Conservation (phyloP, 148 eudicot genomes). For the Gaultheria prostrata region DNA sequence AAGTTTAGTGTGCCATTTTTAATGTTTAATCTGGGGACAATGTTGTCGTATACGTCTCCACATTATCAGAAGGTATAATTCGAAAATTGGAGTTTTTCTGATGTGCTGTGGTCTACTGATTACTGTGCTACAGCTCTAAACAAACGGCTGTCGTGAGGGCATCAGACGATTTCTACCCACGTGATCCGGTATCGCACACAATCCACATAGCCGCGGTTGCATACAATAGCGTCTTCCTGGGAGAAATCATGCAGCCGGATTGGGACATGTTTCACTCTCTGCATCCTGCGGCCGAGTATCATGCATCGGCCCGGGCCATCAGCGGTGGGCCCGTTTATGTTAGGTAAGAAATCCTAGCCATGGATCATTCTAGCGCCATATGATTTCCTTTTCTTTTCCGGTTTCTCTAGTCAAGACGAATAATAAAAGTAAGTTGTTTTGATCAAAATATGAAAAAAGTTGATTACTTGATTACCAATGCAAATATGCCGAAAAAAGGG, state of each 20-base stretch:
- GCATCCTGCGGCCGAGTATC: conserved; percentile 85
- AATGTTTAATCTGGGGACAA: no score
- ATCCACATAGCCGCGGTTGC: conserved; percentile 89
- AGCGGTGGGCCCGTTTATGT: conserved; percentile 88
- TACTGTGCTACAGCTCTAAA: conserved; percentile 47
- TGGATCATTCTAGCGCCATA: background rate
- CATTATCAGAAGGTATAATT: background rate
- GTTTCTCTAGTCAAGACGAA: background rate
- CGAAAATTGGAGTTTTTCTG: conserved; percentile 1
- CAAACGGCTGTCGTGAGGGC: conserved; percentile 87
- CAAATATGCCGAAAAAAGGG: background rate
- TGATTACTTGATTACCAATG: background rate
- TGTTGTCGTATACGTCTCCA: background rate
- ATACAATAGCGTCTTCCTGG: conserved; percentile 81
- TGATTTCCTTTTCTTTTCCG: background rate
- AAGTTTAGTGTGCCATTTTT: background rate
- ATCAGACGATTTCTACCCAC: conserved; percentile 88
- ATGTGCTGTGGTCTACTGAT: conserved; percentile 9
- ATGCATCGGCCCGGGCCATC: conserved; percentile 81
- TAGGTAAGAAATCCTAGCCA: conserved; percentile 38
- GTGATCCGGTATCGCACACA: conserved; percentile 81
- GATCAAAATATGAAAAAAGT: background rate
- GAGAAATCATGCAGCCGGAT: conserved; percentile 89
- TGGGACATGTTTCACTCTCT: conserved; percentile 97
- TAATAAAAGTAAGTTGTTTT: background rate